Evolutionary conservation across 768 basidiomycete genomes (phyloP).

Genomic region (Cyclocybe aegerita): DNA sequence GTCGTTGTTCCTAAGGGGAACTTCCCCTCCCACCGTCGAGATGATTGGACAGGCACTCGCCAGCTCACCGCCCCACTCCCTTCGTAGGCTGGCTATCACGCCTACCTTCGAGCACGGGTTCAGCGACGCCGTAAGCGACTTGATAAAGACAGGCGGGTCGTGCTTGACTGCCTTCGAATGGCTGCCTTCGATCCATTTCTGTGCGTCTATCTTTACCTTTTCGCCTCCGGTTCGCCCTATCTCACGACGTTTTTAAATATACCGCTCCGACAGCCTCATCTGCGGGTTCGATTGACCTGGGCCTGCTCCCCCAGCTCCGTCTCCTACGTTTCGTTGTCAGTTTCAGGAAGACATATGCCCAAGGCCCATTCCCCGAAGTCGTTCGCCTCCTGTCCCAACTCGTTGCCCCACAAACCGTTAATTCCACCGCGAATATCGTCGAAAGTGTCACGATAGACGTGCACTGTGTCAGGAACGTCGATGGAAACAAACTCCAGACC

Average conservation of each 20-base stretch:
- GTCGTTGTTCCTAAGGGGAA: conserved; percentile 16
- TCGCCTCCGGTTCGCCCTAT: background rate
- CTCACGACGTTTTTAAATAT: background rate
- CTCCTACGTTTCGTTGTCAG: conserved; percentile 15
- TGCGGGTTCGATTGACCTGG: conserved; percentile 14
- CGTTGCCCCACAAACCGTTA: background rate
- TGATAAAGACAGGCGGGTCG: conserved; percentile 12
- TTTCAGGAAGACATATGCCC: conserved; percentile 14
- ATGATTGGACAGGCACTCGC: conserved; percentile 8
- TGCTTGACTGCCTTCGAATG: conserved; percentile 17
- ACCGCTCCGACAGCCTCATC: conserved; percentile 10
- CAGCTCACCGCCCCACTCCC: background rate
- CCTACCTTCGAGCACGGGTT: conserved; percentile 21
- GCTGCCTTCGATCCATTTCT: conserved; percentile 22
- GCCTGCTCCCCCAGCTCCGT: conserved; percentile 9
- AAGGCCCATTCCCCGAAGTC: conserved; percentile 15
- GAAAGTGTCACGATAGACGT: conserved; percentile 17
- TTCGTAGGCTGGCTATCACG: conserved; percentile 17
- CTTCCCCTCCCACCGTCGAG: conserved; percentile 12
- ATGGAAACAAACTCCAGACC: conserved; percentile 5
- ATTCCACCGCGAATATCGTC: conserved; percentile 3
- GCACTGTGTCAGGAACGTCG: conserved; percentile 12
- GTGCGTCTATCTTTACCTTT: conserved; percentile 10
- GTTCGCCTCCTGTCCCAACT: conserved; percentile 11
- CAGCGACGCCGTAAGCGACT: conserved; percentile 12